phyloP scores from a whole-genome alignment of 2,329 filamentous ascomycete genomes.

The Elsinoe perseae region DNA sequence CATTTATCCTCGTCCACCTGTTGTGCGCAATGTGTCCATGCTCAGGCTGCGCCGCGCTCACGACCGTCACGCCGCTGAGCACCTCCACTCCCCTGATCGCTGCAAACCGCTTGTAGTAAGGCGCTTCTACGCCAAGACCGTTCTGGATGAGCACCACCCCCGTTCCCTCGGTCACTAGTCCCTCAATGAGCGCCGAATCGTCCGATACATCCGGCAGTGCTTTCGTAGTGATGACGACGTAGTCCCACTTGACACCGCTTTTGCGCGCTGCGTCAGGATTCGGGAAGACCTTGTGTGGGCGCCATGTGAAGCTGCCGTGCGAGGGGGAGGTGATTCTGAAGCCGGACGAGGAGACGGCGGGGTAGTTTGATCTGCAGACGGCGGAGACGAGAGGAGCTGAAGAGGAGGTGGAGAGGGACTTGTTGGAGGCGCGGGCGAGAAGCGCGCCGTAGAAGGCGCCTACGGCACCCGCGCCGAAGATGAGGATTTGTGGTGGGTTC shows the following conservation, averaged over 20 bases:
- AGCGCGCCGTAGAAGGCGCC: slow-evolving; percentile 66
- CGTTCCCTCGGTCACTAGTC: slow-evolving; percentile 48
- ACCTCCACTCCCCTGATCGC: slow-evolving; percentile 41
- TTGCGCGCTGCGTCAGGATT: slow-evolving; percentile 50
- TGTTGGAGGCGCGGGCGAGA: slow-evolving; percentile 40
- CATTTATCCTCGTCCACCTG: slow-evolving; percentile 64
- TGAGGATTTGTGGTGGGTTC: slow-evolving; percentile 50
- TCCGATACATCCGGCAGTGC: slow-evolving; percentile 58
- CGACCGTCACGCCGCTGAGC: slow-evolving; percentile 60
- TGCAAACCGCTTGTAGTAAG: slow-evolving; percentile 57
- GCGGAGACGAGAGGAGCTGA: slow-evolving; percentile 55
- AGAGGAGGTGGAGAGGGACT: slow-evolving; percentile 12
- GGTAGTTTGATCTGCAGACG: slow-evolving; percentile 67
- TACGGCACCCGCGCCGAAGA: slow-evolving; percentile 63
- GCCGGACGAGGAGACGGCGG: slow-evolving; percentile 52
- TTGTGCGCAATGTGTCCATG: slow-evolving; percentile 61
- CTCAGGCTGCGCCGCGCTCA: slow-evolving; percentile 58
- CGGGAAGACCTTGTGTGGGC: slow-evolving; percentile 54
- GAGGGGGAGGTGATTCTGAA: slow-evolving; percentile 58
- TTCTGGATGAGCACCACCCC: slow-evolving; percentile 63
- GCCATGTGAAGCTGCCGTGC: slow-evolving; percentile 61
- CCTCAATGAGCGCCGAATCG: slow-evolving; percentile 54
- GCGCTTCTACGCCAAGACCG: slow-evolving; percentile 61
- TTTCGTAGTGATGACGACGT: slow-evolving; percentile 63
- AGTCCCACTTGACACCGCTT: slow-evolving; percentile 49